Conservation (phyloP, 208 protist species). For the Leishmania tropica region DNA sequence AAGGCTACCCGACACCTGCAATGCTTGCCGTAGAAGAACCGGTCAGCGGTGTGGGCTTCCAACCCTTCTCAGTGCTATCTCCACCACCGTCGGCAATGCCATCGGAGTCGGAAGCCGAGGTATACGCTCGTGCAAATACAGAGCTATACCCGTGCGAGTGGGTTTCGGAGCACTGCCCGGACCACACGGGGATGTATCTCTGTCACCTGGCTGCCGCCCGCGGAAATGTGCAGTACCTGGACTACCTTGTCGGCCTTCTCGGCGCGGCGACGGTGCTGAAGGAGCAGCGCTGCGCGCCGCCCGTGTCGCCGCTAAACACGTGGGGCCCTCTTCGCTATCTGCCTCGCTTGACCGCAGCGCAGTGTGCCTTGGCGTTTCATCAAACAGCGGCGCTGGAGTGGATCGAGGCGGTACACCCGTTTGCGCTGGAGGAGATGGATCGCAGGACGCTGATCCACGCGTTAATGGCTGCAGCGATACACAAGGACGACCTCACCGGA, state of each 20-base stretch:
- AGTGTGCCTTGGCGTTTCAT: conserved; percentile 39
- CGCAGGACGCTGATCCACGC: background rate
- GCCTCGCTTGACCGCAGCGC: conserved; percentile 28
- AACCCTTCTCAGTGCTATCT: background rate
- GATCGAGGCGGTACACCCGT: conserved; percentile 35
- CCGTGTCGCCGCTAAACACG: background rate
- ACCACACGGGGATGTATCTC: conserved; percentile 41
- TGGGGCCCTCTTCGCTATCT: conserved; percentile 23
- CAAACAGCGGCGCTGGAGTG: conserved; percentile 45
- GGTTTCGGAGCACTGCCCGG: conserved; percentile 35
- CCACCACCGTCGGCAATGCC: background rate
- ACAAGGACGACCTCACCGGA: conserved; percentile 20
- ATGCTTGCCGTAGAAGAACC: background rate
- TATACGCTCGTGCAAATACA: background rate
- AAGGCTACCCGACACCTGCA: background rate
- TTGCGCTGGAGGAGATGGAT: conserved; percentile 7
- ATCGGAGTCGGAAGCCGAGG: background rate
- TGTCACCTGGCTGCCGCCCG: conserved; percentile 37
- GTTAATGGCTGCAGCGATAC: conserved; percentile 23
- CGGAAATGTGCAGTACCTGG: conserved; percentile 36
- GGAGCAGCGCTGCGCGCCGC: conserved; percentile 22
- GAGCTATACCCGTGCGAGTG: conserved; percentile 21
- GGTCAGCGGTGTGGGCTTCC: background rate
- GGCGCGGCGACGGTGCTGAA: conserved; percentile 34
- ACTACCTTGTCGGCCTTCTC: conserved; percentile 19